A percentile compares a stretch with the other conserved stretches of the same genome.
Evolutionary conservation across 306 rosid species (phyloP).

Genomic region (Adenanthera pavonina): DNA sequence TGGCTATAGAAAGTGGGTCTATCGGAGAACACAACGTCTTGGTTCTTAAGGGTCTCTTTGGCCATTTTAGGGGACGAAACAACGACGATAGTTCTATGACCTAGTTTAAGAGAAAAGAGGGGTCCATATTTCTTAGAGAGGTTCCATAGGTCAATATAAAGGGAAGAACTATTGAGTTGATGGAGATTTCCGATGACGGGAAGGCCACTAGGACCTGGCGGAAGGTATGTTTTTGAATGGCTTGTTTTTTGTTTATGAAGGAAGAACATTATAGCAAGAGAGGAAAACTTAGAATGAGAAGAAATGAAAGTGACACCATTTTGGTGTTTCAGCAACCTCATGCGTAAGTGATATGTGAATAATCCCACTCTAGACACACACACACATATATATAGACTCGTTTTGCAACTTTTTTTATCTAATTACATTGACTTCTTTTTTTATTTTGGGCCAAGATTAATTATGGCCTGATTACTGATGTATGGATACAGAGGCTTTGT

Average conservation of each 20-base stretch:
- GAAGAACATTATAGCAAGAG: not conserved
- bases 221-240: not conserved
- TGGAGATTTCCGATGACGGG: conserved; percentile 25
- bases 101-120: conserved; percentile 5
- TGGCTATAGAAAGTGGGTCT: not conserved
- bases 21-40: not conserved
- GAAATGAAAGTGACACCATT: not conserved
- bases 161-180: not conserved
- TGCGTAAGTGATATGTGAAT: too few species aligned
- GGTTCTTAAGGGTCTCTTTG: not conserved
- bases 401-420: too few species aligned
- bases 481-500: too few species aligned
- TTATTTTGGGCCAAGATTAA: too few species aligned
- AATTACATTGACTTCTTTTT: too few species aligned
- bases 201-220: conserved; percentile 23
- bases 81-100: not conserved
- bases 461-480: too few species aligned
- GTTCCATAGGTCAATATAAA: not conserved
- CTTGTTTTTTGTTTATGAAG: not conserved
- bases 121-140: too few species aligned
- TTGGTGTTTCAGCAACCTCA: not conserved
- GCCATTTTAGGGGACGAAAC: conserved; percentile 22
- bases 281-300: not conserved
- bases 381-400: too few species aligned
- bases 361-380: too few species aligned